Evolutionary conservation across 2,329 filamentous ascomycete species (phyloP).

Genomic region (Ascochyta fabae): DNA sequence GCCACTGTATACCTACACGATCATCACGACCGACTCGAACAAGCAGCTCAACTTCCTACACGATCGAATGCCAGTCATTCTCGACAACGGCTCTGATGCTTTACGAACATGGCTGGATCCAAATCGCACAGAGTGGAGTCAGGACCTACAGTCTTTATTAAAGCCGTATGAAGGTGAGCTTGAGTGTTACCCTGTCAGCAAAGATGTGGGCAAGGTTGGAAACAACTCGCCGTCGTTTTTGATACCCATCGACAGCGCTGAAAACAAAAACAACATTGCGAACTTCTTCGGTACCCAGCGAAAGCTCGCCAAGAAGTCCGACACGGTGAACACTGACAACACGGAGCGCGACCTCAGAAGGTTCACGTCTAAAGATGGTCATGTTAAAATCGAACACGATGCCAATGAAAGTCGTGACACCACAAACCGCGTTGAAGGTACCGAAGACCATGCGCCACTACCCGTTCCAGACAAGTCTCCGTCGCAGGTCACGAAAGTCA

Average conservation of each 20-base stretch:
- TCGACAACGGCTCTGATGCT: conserved; percentile 75
- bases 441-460: conserved; percentile 60
- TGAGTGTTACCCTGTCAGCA: conserved; percentile 83
- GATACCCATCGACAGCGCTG: conserved; percentile 79
- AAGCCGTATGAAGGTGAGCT: conserved; percentile 79
- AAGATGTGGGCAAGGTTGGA: conserved; percentile 92
- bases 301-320: conserved; percentile 40
- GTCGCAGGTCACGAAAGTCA: conserved; percentile 22
- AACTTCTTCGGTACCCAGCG: conserved; percentile 81
- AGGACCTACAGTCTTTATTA: conserved; percentile 78
- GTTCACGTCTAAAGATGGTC: conserved; percentile 34
- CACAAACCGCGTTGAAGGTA: conserved; percentile 51
- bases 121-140: conserved; percentile 71
- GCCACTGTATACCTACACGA: conserved; percentile 85
- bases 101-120: conserved; percentile 83
- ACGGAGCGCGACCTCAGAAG: conserved; percentile 33
- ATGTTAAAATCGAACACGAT: conserved; percentile 47
- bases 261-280: conserved; percentile 91
- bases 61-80: conserved; percentile 92
- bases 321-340: conserved; percentile 22
- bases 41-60: conserved; percentile 85
- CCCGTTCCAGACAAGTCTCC: conserved; percentile 44
- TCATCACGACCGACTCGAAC: conserved; percentile 91
- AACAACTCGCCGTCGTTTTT: conserved; percentile 87
- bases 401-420: conserved; percentile 52